Conservation (phyloP, 441 rosid genomes). For the Arabidopsis lyrata region DNA sequence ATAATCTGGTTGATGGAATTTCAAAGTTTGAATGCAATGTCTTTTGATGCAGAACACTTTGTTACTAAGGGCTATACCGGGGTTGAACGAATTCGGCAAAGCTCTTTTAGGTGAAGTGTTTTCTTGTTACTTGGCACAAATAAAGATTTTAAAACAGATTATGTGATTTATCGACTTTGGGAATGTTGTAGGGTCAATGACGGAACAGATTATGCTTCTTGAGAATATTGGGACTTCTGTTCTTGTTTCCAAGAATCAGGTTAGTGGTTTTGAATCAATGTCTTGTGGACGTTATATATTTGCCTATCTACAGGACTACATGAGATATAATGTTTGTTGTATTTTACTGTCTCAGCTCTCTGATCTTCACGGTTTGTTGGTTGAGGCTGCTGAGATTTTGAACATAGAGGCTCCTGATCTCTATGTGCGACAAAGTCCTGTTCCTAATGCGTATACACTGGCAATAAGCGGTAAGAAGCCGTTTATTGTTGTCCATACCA, state of each 20-base stretch:
- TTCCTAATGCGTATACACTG: slow-evolving; percentile 91
- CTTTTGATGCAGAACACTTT: slow-evolving; percentile 75
- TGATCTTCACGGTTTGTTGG: slow-evolving; percentile 86
- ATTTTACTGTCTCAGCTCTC: slow-evolving; percentile 61
- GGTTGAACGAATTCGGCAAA: slow-evolving; percentile 80
- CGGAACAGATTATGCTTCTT: slow-evolving; percentile 97
- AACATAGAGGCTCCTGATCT: slow-evolving; percentile 90
- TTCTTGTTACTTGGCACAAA: not conserved
- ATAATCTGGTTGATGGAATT: not conserved
- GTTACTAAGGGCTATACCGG: slow-evolving; percentile 86
- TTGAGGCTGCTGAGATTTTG: slow-evolving; percentile 80
- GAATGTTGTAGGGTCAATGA: slow-evolving; percentile 61
- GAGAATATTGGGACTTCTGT: slow-evolving; percentile 98
- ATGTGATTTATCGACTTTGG: not conserved
- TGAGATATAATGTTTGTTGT: slow-evolving; percentile 7
- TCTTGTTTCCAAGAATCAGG: slow-evolving; percentile 90
- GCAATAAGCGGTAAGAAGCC: slow-evolving; percentile 93
- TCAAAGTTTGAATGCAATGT: not conserved
- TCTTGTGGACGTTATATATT: not conserved
- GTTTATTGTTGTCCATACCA: slow-evolving; percentile 88
- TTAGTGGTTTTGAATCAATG: slow-evolving; percentile 15
- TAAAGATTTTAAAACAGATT: not conserved
- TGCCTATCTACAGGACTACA: not conserved
- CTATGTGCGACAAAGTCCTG: slow-evolving; percentile 91
- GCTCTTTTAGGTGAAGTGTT: slow-evolving; percentile 67